A percentile compares a stretch with the other conserved stretches of the same genome.
phyloP scores from a whole-genome alignment of 225 moss, liverwort and hornwort genomes.

The Asterella californica region DNA sequence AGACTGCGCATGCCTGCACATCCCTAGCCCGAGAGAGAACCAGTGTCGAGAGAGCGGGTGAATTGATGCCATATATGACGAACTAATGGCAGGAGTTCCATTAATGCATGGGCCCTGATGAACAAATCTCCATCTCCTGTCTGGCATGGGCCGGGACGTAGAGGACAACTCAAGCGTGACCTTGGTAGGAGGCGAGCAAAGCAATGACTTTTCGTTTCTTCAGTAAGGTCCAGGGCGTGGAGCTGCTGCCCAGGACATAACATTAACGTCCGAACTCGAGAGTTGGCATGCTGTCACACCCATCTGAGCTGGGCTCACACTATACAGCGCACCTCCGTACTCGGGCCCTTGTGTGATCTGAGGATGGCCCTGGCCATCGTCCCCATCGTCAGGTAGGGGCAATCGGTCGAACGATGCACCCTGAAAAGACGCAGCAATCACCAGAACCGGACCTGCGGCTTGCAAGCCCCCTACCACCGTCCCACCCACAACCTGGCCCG shows the following conservation, averaged over 20 bases:
- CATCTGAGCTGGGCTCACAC: slow-evolving; percentile 44
- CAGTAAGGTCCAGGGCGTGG: slow-evolving; percentile 40
- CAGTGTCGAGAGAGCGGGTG: slow-evolving; percentile 31
- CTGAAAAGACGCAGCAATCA: slow-evolving; percentile 78
- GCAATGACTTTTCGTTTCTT: slow-evolving; percentile 52
- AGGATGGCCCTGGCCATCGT: slow-evolving; percentile 59
- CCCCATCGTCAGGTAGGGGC: slow-evolving; percentile 69
- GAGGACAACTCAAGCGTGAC: slow-evolving; percentile 44
- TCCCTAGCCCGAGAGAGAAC: slow-evolving; percentile 29
- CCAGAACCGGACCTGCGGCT: slow-evolving; percentile 84
- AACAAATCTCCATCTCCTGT: slow-evolving; percentile 32
- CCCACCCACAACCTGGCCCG: slow-evolving; percentile 84
- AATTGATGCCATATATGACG: slow-evolving; percentile 32
- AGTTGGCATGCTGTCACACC: slow-evolving; percentile 42
- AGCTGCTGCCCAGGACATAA: slow-evolving; percentile 41
- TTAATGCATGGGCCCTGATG: slow-evolving; percentile 24
- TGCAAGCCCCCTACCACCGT: slow-evolving; percentile 81
- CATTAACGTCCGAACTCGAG: slow-evolving; percentile 45
- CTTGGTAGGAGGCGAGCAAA: slow-evolving; percentile 45
- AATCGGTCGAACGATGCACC: slow-evolving; percentile 86
- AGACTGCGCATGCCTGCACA: slow-evolving; percentile 16
- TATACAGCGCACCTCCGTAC: slow-evolving; percentile 37
- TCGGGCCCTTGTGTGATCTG: slow-evolving; percentile 42
- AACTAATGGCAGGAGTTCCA: background rate
- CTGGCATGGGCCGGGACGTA: slow-evolving; percentile 21